These are phyloP conservation scores for Ophiocordyceps polyrhachis-furcata DNA, from an alignment of 2,329 filamentous ascomycete species.

Conservation along the genomic window DNA sequence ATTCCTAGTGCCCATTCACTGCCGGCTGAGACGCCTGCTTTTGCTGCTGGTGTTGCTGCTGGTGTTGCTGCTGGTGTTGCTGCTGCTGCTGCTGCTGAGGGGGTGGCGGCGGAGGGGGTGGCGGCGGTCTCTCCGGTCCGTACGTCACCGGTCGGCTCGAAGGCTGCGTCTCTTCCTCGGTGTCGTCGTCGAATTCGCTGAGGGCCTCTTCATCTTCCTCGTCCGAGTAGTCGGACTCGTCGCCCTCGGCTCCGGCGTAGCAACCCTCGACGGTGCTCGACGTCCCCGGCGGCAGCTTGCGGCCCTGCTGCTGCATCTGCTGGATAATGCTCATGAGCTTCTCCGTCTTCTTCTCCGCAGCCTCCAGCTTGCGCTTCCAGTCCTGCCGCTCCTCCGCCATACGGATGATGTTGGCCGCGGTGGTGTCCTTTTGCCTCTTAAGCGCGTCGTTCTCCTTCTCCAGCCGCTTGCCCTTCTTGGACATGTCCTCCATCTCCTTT, in stretches of 20 bases:
- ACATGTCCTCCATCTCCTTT: constrained; percentile 99
- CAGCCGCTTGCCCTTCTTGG: constrained; percentile 90
- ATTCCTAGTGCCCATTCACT: constrained; percentile 25
- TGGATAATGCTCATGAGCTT: constrained; percentile 90
- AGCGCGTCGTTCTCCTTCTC: constrained; percentile 91
- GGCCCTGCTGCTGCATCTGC: constrained; percentile 87
- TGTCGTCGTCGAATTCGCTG: constrained; percentile 47
- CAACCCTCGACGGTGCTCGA: constrained; percentile 38
- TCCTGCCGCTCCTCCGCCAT: constrained; percentile 92
- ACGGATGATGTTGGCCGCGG: constrained; percentile 84
- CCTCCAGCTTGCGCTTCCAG: constrained; percentile 47
- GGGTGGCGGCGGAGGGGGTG: constrained; percentile 17
- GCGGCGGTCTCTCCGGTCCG: constrained; percentile 29
- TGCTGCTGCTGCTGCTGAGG: constrained; percentile 3
- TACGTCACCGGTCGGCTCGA: constrained; percentile 20
- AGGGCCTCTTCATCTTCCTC: constrained; percentile 43
- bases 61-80: neutral
- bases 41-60: neutral
- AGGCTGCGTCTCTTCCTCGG: constrained; percentile 28
- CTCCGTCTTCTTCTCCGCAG: constrained; percentile 53
- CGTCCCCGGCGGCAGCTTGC: constrained; percentile 51
- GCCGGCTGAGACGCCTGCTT: constrained; percentile 6
- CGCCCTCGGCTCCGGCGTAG: constrained; percentile 37
- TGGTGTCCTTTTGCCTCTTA: constrained; percentile 82
- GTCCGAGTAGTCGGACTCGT: constrained; percentile 46